A percentile compares a stretch with the other conserved stretches of the same genome.
These are phyloP conservation scores for Articulospora tetracladia DNA, from an alignment of 495 filamentous ascomycete genomes.

Conservation along the genomic window DNA sequence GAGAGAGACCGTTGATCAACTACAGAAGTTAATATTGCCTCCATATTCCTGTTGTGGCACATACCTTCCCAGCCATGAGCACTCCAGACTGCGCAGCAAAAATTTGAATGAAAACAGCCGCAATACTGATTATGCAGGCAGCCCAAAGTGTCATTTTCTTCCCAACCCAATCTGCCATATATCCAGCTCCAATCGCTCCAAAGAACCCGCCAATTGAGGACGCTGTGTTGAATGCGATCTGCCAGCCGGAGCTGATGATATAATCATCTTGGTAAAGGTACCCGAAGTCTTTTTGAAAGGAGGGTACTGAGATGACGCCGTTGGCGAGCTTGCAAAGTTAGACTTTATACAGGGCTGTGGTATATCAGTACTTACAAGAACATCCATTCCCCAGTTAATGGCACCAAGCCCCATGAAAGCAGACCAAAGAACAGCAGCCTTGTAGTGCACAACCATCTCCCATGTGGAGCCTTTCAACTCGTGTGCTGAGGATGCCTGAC, in stretches of 20 bases:
- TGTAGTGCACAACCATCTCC: slow-evolving; percentile 31
- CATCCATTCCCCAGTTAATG: slow-evolving; percentile 16
- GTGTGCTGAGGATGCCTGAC: not conserved
- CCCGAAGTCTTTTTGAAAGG: slow-evolving; percentile 42
- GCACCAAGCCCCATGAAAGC: slow-evolving; percentile 7
- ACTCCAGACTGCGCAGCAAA: slow-evolving; percentile 56
- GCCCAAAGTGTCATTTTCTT: slow-evolving; percentile 7
- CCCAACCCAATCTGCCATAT: slow-evolving; percentile 7
- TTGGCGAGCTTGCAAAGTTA: slow-evolving; percentile 21
- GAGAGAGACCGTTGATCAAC: slow-evolving; percentile 23
- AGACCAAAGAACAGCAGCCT: slow-evolving; percentile 29
- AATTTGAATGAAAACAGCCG: slow-evolving; percentile 52
- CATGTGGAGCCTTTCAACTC: slow-evolving; percentile 10
- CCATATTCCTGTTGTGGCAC: not conserved
- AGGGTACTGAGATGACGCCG: slow-evolving; percentile 27
- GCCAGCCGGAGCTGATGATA: slow-evolving; percentile 12
- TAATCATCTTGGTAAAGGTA: slow-evolving; percentile 29
- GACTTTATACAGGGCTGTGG: not conserved
- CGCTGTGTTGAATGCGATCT: slow-evolving; percentile 17
- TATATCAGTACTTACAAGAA: slow-evolving; percentile 12
- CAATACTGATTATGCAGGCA: slow-evolving; percentile 17
- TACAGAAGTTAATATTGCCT: not conserved
- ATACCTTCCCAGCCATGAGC: slow-evolving; percentile 47
- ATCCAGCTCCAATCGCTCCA: slow-evolving; percentile 12
- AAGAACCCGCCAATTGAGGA: slow-evolving; percentile 13